Evolutionary conservation across 2,329 filamentous ascomycete species (phyloP).

Genomic region (Claviceps humidiphila): DNA sequence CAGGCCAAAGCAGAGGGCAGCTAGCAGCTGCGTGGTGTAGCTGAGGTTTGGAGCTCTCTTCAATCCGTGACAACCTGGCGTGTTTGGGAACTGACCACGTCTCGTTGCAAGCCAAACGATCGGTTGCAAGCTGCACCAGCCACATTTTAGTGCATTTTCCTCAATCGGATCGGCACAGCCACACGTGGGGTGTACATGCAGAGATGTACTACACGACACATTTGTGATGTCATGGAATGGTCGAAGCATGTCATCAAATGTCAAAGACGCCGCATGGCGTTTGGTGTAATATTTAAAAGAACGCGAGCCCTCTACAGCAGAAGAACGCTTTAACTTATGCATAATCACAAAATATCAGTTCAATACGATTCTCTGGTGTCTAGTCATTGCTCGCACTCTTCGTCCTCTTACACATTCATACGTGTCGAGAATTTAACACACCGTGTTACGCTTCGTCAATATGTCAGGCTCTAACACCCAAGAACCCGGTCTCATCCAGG

Average conservation of each 20-base stretch:
- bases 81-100: slow-evolving; percentile 12
- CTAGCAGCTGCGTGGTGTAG: background rate
- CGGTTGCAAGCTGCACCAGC: too few species aligned
- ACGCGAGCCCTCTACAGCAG: too few species aligned
- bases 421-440: background rate
- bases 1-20: background rate
- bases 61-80: slow-evolving; percentile 3
- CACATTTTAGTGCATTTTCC: too few species aligned
- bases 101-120: too few species aligned
- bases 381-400: background rate
- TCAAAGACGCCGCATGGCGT: background rate
- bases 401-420: background rate
- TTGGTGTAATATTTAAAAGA: too few species aligned
- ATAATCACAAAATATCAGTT: too few species aligned
- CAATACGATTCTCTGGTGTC: background rate
- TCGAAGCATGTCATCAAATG: slow-evolving; percentile 8
- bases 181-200: background rate
- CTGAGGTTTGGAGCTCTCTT: background rate
- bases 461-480: slow-evolving; percentile 10
- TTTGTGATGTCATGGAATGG: slow-evolving; percentile 5
- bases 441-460: background rate
- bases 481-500: slow-evolving; percentile 46
- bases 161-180: background rate
- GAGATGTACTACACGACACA: too few species aligned
- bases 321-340: too few species aligned